Evolutionary conservation across 352 stramenopile genomes (phyloP).

Genomic region (Pythium aristosporum): DNA sequence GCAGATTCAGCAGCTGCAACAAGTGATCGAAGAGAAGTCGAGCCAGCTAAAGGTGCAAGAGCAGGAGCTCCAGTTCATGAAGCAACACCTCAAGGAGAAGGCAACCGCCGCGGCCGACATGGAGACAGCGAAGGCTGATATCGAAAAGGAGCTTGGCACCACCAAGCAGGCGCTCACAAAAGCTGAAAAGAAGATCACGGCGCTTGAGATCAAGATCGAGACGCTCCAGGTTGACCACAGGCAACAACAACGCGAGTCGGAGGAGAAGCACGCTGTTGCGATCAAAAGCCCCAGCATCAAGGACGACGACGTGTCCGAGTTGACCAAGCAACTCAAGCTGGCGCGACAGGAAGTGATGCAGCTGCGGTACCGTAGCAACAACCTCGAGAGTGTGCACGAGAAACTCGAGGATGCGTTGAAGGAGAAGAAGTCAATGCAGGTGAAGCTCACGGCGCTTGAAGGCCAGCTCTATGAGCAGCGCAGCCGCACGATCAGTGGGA

Average conservation of each 20-base stretch:
- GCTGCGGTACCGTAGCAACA: slow-evolving; percentile 79
- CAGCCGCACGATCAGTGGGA: slow-evolving; percentile 60
- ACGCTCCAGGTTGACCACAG: slow-evolving; percentile 26
- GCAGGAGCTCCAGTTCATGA: slow-evolving; percentile 32
- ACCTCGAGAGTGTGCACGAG: slow-evolving; percentile 67
- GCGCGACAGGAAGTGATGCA: slow-evolving; percentile 83
- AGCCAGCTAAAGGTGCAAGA: slow-evolving; percentile 28
- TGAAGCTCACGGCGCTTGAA: slow-evolving; percentile 77
- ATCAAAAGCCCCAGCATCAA: slow-evolving; percentile 24
- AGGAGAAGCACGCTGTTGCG: slow-evolving; percentile 30
- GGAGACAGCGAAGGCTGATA: slow-evolving; percentile 16
- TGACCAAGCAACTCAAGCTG: slow-evolving; percentile 76
- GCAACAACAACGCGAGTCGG: slow-evolving; percentile 12
- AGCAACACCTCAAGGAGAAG: slow-evolving; percentile 30
- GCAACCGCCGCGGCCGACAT: slow-evolving; percentile 9
- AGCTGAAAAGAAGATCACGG: slow-evolving; percentile 29
- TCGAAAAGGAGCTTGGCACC: slow-evolving; percentile 29
- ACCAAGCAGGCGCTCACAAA: slow-evolving; percentile 32
- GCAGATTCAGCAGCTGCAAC: slow-evolving; percentile 26
- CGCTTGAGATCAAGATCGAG: slow-evolving; percentile 51
- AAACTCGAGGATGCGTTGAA: slow-evolving; percentile 70
- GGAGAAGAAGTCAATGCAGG: slow-evolving; percentile 74
- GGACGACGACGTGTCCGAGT: slow-evolving; percentile 49
- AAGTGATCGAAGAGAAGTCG: slow-evolving; percentile 20
- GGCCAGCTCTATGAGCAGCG: slow-evolving; percentile 79